Percentiles rank a stretch among this genome's conserved stretches.
These are phyloP conservation scores for Suillus alpinus DNA, from an alignment of 768 basidiomycete species.

Conservation along the genomic window DNA sequence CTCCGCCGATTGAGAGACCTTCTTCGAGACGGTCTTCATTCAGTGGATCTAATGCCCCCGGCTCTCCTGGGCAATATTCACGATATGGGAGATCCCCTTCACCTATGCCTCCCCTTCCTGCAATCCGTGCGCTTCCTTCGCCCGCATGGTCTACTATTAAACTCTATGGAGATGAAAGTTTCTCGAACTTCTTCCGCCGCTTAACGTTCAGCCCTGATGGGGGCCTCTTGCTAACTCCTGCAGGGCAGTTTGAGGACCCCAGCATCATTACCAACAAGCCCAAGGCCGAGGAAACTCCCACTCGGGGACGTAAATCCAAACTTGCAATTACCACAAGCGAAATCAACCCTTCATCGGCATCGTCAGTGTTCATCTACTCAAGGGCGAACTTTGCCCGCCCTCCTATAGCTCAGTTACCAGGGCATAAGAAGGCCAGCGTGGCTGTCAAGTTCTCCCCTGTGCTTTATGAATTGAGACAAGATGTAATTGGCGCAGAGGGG, in stretches of 20 bases:
- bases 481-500: constrained; percentile 36
- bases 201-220: constrained; percentile 96
- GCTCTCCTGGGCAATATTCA: constrained; percentile 56
- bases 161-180: constrained; percentile 93
- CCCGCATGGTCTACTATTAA: constrained; percentile 67
- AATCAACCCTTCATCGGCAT: constrained; percentile 37
- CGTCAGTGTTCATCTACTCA: constrained; percentile 92
- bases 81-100: constrained; percentile 83
- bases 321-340: constrained; percentile 36
- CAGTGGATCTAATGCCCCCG: constrained; percentile 78
- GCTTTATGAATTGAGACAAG: constrained; percentile 82
- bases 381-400: constrained; percentile 91
- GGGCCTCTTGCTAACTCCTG: constrained; percentile 88
- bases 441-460: constrained; percentile 93
- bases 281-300: constrained; percentile 40
- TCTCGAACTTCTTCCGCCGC: constrained; percentile 93
- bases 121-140: constrained; percentile 72
- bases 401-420: constrained; percentile 92
- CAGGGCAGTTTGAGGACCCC: constrained; percentile 96
- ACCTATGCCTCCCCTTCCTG: constrained; percentile 90
- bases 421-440: constrained; percentile 93
- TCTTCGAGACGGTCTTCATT: constrained; percentile 65
- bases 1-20: constrained; percentile 53
- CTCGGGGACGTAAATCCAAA: constrained; percentile 59
- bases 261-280: constrained; percentile 41